phyloP scores from a whole-genome alignment of 169 alveolate genomes.

The Neospora caninum region DNA sequence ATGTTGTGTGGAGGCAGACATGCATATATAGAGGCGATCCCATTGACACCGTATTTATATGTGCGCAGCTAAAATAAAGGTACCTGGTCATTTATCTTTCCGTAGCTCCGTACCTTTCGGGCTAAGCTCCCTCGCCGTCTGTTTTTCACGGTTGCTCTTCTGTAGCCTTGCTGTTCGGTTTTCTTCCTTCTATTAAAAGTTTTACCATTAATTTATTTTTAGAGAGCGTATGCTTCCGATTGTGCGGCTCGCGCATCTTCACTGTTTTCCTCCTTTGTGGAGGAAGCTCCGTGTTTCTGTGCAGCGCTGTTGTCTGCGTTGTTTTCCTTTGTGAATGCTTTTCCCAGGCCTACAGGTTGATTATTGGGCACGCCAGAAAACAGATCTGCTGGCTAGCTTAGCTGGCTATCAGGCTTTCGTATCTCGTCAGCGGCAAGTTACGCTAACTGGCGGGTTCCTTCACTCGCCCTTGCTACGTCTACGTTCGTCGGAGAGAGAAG shows the following conservation, averaged over 20 bases:
- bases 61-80: too few species aligned
- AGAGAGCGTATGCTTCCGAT: background rate
- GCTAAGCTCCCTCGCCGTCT: too few species aligned
- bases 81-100: too few species aligned
- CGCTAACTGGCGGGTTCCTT: background rate
- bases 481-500: constrained; percentile 9
- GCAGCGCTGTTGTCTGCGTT: background rate
- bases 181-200: too few species aligned
- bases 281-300: background rate
- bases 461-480: background rate
- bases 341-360: background rate
- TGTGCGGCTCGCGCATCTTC: background rate
- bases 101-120: too few species aligned
- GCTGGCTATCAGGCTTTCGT: background rate
- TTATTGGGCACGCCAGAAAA: constrained; percentile 14
- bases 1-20: background rate
- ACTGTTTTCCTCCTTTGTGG: background rate
- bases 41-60: background rate
- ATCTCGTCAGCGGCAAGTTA: background rate
- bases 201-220: background rate
- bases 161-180: too few species aligned
- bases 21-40: background rate
- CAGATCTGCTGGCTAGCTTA: constrained; percentile 3
- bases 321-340: background rate
- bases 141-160: too few species aligned